phyloP scores from a whole-genome alignment of 2,329 filamentous ascomycete genomes.

The Alternaria longipes region DNA sequence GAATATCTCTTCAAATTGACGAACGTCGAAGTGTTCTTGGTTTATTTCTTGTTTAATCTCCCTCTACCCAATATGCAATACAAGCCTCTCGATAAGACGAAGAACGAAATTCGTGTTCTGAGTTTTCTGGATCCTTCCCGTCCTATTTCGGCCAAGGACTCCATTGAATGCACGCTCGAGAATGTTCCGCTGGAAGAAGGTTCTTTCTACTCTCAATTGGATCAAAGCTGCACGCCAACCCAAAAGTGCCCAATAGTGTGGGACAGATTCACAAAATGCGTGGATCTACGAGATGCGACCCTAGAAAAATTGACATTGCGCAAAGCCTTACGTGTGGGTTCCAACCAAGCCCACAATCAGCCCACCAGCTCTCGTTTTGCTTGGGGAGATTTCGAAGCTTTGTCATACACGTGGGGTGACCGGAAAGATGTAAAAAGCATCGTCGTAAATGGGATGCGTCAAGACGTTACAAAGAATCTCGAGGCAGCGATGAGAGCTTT shows the following conservation, averaged over 20 bases:
- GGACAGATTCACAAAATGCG: not conserved
- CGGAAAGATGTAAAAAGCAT: not conserved
- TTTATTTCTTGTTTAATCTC: too few relatives aligned
- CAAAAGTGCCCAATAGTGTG: not conserved
- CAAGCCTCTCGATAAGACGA: too few relatives aligned
- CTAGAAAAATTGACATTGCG: not conserved
- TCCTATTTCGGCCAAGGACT: too few relatives aligned
- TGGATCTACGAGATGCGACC: not conserved
- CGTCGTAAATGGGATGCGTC: fast-evolving
- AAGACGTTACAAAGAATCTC: not conserved
- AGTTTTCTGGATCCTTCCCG: too few relatives aligned
- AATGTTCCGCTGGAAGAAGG: not conserved
- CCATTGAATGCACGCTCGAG: too few relatives aligned
- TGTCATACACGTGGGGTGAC: not conserved
- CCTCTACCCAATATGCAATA: too few relatives aligned
- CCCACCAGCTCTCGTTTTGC: not conserved
- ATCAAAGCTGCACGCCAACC: too few relatives aligned
- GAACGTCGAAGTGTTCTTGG: too few relatives aligned
- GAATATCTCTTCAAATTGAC: too few relatives aligned
- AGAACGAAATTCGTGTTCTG: too few relatives aligned
- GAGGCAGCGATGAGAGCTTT: not conserved
- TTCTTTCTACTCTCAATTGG: not conserved
- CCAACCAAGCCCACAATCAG: fast-evolving
- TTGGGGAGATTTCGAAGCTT: not conserved
- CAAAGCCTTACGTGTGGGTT: too few relatives aligned